Base-by-base conservation (phyloP, 2,329 filamentous ascomycete genomes). In the Cytospora leucostoma region DNA sequence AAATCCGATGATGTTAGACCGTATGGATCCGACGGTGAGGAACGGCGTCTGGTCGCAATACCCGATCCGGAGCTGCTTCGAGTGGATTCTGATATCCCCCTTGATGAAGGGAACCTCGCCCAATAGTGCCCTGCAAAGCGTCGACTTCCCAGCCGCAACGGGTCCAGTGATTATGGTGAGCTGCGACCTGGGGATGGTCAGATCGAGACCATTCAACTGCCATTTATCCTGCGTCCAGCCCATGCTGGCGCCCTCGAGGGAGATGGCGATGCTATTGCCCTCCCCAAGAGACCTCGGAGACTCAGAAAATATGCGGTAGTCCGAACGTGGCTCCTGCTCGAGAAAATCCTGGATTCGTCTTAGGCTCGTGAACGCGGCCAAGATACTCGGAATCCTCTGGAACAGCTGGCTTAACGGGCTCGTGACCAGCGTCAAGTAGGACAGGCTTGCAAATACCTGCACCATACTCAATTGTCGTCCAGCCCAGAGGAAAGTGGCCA, bases 1-100 rank as follows among this genome's bases (percentile, higher is more conserved):
- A 35, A 73, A 72, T 0, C 76, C 77, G 13, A 77, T 62, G 7
- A 80, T 77, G 55, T 78, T 79, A 2, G 76, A 70, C 8, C 69
- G 70, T 12, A 79, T 70, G 1, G 75, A 74, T 0, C 67, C 71
- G 51, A 77, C 78, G 21, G 68, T 61, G 2, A 77, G 66, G 54
- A 73, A 76, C 1, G 75, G 70, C 1, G 65, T 66, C 56, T 77
- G 75, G 32, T 74, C 70, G 59, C 74, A 76, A 63, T 70, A 76
- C 2, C 68, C 73, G 19, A 74, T 67, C 3, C 65, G 56, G 27
- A n/a, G 50, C 0, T 13, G 54, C 11, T 37, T 21, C 37, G 33
- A 13, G 38, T 56, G 19, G 32, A 63, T 60, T 5, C 2, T 56
- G 37, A 63, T 49, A 8, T 8, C 35, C 21, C 63, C 63, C 17